Evolutionary conservation across 768 basidiomycete genomes (phyloP).

Genomic region (Phlegmacium glaucopus): DNA sequence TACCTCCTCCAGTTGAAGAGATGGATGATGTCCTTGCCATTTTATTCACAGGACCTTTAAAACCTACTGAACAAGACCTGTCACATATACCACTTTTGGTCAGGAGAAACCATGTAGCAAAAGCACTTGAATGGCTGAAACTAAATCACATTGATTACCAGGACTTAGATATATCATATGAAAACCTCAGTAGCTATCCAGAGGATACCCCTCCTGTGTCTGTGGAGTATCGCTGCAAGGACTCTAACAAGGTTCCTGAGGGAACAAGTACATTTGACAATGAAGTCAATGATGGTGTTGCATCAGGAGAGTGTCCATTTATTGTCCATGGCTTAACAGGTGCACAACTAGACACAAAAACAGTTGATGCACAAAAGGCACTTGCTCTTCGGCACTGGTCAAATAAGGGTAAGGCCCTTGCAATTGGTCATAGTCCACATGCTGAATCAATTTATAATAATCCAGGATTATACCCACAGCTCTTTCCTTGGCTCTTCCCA

Average conservation of each 20-base stretch:
- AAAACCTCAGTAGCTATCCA: conserved; percentile 18
- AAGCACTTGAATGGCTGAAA: conserved; percentile 9
- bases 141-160: conserved; percentile 6
- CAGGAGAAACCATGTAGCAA: not conserved
- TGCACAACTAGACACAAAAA: conserved; percentile 10
- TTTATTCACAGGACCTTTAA: conserved; percentile 5
- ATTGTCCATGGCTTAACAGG: conserved; percentile 34
- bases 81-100: conserved; percentile 9
- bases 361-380: conserved; percentile 17
- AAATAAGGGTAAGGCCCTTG: conserved; percentile 24
- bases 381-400: conserved; percentile 19
- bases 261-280: conserved; percentile 7
- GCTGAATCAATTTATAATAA: conserved; percentile 27
- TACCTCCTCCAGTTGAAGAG: conserved; percentile 19
- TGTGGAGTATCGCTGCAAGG: not conserved
- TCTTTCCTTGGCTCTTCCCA: conserved; percentile 38
- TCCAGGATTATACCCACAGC: conserved; percentile 29
- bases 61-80: conserved; percentile 10
- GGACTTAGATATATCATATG: conserved; percentile 15
- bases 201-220: conserved; percentile 16
- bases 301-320: conserved; percentile 30
- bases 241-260: conserved; percentile 2
- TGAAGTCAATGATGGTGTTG: conserved; percentile 19
- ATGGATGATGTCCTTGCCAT: conserved; percentile 20
- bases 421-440: conserved; percentile 18